phyloP scores from a whole-genome alignment of 768 basidiomycete species.

The Phaeolepiota aurea region DNA sequence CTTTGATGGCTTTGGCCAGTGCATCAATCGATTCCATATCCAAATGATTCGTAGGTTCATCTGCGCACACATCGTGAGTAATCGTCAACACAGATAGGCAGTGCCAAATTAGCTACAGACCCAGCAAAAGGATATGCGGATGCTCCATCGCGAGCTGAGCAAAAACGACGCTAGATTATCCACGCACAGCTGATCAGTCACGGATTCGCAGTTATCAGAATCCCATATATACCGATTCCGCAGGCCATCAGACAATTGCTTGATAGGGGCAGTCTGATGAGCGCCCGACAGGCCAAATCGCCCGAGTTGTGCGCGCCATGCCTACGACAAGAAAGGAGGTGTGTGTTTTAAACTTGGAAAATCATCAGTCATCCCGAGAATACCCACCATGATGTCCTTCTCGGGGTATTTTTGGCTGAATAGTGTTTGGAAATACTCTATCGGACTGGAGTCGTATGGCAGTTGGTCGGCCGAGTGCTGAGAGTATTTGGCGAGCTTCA shows the following conservation, averaged over 20 bases:
- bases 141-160: constrained; percentile 96
- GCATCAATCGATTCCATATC: constrained; percentile 99
- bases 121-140: constrained; percentile 87
- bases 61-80: constrained; percentile 23
- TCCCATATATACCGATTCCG: constrained; percentile 69
- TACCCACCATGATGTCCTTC: constrained; percentile 66
- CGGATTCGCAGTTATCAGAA: neutral
- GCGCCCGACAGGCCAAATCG: constrained; percentile 91
- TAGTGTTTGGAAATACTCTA: constrained; percentile 87
- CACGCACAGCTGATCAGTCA: constrained; percentile 6
- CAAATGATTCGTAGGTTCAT: constrained; percentile 96
- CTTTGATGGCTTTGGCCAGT: constrained; percentile 90
- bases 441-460: constrained; percentile 83
- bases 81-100: constrained; percentile 4
- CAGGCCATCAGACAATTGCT: constrained; percentile 90
- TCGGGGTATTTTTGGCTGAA: constrained; percentile 86
- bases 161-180: constrained; percentile 71
- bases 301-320: constrained; percentile 92
- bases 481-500: constrained; percentile 97
- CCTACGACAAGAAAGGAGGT: constrained; percentile 29
- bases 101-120: constrained; percentile 26
- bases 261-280: constrained; percentile 92
- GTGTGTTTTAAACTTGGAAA: neutral
- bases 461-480: constrained; percentile 99
- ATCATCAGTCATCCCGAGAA: constrained; percentile 4